phyloP scores from a whole-genome alignment of 2,329 filamentous ascomycete genomes.

The Elsinoe batatas region DNA sequence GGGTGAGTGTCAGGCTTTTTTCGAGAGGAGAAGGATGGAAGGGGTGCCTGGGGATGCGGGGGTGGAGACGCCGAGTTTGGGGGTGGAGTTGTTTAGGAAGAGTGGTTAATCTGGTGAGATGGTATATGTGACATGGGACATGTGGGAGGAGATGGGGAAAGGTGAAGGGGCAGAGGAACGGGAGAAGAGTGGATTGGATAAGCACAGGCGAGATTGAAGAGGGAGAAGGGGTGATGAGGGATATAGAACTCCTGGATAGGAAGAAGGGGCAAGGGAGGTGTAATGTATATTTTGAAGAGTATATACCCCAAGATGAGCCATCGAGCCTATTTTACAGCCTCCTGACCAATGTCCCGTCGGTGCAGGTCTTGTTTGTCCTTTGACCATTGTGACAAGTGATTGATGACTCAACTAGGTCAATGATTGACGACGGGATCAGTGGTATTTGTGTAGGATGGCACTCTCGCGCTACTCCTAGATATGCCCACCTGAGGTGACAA shows the following conservation, averaged over 20 bases:
- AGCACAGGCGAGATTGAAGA: too few relatives aligned
- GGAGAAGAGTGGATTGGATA: not conserved
- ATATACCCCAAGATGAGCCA: conserved; percentile 25
- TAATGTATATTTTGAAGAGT: conserved; percentile 16
- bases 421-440: too few relatives aligned
- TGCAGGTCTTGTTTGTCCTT: too few relatives aligned
- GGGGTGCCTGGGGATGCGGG: conserved; percentile 56
- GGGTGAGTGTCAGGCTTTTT: conserved; percentile 70
- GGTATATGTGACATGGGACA: not conserved
- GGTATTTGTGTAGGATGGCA: too few relatives aligned
- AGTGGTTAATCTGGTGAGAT: conserved; percentile 23
- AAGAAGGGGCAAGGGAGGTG: not conserved
- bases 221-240: too few relatives aligned
- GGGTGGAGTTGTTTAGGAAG: conserved; percentile 53
- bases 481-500: not conserved
- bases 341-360: too few relatives aligned
- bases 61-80: conserved; percentile 59
- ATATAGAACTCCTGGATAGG: too few relatives aligned
- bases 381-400: too few relatives aligned
- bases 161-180: not conserved
- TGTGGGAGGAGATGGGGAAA: not conserved
- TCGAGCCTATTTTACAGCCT: too few relatives aligned
- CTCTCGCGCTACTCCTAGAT: too few relatives aligned
- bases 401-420: too few relatives aligned
- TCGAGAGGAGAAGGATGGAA: conserved; percentile 64